Conservation (phyloP, 805 yeast genomes). For the Barnettozyma sp. region DNA sequence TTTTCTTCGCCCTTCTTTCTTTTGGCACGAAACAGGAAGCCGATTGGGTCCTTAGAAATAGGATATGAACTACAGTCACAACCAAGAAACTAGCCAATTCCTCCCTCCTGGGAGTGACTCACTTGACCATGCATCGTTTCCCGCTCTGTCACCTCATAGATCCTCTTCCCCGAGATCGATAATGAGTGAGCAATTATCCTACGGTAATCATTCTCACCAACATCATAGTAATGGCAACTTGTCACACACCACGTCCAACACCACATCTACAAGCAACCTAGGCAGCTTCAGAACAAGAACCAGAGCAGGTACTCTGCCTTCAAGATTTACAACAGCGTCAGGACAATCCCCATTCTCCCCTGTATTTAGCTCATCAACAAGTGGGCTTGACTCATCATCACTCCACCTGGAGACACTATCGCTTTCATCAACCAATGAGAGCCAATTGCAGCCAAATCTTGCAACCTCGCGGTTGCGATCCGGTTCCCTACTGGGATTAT, state of each 20-base stretch:
- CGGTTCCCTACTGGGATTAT: slow-evolving; percentile 40
- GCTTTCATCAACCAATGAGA: slow-evolving; percentile 15
- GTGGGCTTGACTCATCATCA: slow-evolving; percentile 17
- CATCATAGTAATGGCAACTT: slow-evolving; percentile 3
- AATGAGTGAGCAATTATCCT: slow-evolving; percentile 16
- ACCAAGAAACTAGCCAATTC: slow-evolving; percentile 20
- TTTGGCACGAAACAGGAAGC: background rate
- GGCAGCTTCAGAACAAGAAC: slow-evolving; percentile 47
- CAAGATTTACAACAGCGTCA: slow-evolving; percentile 35
- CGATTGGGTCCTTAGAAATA: background rate
- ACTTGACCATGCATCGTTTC: slow-evolving; percentile 15
- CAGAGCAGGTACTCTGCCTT: slow-evolving; percentile 76
- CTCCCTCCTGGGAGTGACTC: slow-evolving; percentile 17
- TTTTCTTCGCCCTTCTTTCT: slow-evolving; percentile 1
- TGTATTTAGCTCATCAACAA: slow-evolving; percentile 13
- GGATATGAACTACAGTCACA: slow-evolving; percentile 15
- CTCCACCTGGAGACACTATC: slow-evolving; percentile 20
- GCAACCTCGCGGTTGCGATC: slow-evolving; percentile 41
- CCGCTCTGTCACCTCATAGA: slow-evolving; percentile 21
- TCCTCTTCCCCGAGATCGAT: slow-evolving; percentile 24
- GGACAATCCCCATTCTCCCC: slow-evolving; percentile 14
- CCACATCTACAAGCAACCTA: slow-evolving; percentile 26
- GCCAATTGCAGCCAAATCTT: slow-evolving; percentile 6
- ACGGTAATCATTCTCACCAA: slow-evolving; percentile 4
- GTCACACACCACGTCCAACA: background rate